Percentiles rank a stretch among this genome's conserved stretches.
These are phyloP conservation scores for Nitzschia sp. DNA, from an alignment of 108 stramenopile species.

Conservation along the genomic window DNA sequence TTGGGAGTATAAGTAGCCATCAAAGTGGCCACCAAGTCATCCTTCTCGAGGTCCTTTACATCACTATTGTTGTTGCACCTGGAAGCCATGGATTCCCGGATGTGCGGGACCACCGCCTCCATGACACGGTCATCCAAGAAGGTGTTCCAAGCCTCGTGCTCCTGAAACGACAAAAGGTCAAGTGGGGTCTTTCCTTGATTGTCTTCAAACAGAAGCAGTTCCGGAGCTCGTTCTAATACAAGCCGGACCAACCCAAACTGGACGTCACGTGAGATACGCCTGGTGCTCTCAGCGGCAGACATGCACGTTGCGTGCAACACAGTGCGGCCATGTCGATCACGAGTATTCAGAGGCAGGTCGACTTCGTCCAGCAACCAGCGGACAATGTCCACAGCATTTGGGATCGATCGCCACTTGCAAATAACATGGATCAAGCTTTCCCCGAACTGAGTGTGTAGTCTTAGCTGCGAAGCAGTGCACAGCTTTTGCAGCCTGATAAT, in stretches of 20 bases:
- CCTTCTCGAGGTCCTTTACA: no score
- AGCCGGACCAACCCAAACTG: conserved; percentile 23
- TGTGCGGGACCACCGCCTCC: no score
- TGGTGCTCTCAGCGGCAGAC: conserved; percentile 45
- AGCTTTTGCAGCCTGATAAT: background rate
- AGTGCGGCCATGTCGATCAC: conserved; percentile 76
- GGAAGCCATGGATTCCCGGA: no score
- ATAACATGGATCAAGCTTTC: conserved; percentile 82
- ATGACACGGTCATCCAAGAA: no score
- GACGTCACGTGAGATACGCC: background rate
- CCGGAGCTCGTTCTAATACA: conserved; percentile 28
- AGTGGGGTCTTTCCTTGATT: conserved; percentile 31
- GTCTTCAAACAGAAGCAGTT: conserved; percentile 37
- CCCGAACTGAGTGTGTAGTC: conserved; percentile 66
- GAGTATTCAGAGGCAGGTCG: conserved; percentile 42
- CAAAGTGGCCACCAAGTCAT: no score
- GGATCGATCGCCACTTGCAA: conserved; percentile 52
- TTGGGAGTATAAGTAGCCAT: no score
- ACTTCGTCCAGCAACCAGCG: conserved; percentile 51
- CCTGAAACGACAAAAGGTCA: conserved; percentile 8
- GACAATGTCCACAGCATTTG: conserved; percentile 35
- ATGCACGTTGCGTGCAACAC: conserved; percentile 83
- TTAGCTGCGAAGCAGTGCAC: background rate
- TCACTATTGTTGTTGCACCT: no score
- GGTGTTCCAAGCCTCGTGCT: conserved; percentile 17